Evolutionary conservation across 1,284 basidiomycete genomes (phyloP).

Genomic region (Phylloboletellus chloephorus): DNA sequence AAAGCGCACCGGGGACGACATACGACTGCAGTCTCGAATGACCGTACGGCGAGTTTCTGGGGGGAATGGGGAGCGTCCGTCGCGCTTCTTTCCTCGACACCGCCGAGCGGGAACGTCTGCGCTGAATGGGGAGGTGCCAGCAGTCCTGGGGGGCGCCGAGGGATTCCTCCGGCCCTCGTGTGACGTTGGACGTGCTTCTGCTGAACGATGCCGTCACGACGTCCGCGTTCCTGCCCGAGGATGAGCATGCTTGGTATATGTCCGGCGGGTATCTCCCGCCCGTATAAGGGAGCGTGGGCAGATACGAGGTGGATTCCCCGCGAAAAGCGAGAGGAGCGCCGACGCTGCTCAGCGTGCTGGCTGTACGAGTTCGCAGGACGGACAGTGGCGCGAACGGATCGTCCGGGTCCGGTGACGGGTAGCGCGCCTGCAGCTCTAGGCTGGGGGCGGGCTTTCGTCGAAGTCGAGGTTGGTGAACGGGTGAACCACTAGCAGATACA

Average conservation of each 20-base stretch:
- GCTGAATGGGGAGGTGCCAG: constrained; percentile 23
- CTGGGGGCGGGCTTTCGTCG: constrained; percentile 32
- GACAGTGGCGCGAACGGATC: constrained; percentile 32
- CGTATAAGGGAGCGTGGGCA: constrained; percentile 28
- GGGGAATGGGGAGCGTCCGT: constrained; percentile 21
- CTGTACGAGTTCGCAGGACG: constrained; percentile 32
- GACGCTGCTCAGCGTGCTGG: constrained; percentile 28
- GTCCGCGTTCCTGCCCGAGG: constrained; percentile 5
- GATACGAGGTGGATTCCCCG: constrained; percentile 31
- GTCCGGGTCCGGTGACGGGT: constrained; percentile 29
- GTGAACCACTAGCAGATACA: constrained; percentile 22
- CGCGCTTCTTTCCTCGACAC: constrained; percentile 31
- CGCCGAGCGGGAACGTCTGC: constrained; percentile 31
- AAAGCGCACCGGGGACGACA: constrained; percentile 20
- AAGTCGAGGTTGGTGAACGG: constrained; percentile 24
- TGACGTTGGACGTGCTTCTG: constrained; percentile 23
- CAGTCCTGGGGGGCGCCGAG: constrained; percentile 8
- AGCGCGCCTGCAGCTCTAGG: constrained; percentile 30
- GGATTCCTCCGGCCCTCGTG: constrained; percentile 12
- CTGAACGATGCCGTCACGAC: constrained; percentile 21
- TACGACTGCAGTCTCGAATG: constrained; percentile 29
- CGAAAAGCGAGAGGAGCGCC: constrained; percentile 30
- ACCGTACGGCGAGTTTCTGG: constrained; percentile 30
- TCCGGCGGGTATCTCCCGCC: constrained; percentile 31
- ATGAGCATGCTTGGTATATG: constrained; percentile 27